Conservation (phyloP, 192 early-diverging fungal species). For the Funneliformis mosseae region DNA sequence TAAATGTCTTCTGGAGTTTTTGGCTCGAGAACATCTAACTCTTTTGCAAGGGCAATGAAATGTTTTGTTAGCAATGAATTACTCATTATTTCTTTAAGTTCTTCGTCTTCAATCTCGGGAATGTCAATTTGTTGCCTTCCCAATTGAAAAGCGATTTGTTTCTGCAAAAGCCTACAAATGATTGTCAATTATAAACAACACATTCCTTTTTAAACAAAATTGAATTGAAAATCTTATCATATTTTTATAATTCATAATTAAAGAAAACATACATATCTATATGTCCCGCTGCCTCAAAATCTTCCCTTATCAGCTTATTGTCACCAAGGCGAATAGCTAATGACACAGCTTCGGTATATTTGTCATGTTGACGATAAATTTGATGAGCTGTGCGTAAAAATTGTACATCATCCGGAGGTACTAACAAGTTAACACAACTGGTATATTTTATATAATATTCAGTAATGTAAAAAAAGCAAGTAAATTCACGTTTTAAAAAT, state of each 20-base stretch:
- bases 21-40: constrained; percentile 93
- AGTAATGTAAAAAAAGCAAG: not conserved
- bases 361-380: constrained; percentile 85
- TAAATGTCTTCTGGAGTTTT: constrained; percentile 98
- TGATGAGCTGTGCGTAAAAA: constrained; percentile 85
- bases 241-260: not conserved
- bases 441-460: not conserved
- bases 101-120: constrained; percentile 80
- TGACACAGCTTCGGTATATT: constrained; percentile 81
- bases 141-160: constrained; percentile 94
- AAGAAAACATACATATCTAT: constrained; percentile 62
- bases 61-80: constrained; percentile 86
- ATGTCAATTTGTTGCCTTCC: constrained; percentile 82
- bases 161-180: constrained; percentile 69
- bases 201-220: not conserved
- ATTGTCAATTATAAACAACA: not conserved
- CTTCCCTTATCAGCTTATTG: constrained; percentile 77
- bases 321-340: constrained; percentile 87
- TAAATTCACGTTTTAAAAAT: not conserved
- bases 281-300: constrained; percentile 76
- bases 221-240: not conserved
- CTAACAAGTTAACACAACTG: constrained; percentile 89
- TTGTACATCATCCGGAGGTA: constrained; percentile 84
- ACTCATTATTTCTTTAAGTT: constrained; percentile 85
- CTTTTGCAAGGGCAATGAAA: constrained; percentile 86